Base-by-base conservation (phyloP, 306 rosid species). In the Castanea crenata region DNA sequence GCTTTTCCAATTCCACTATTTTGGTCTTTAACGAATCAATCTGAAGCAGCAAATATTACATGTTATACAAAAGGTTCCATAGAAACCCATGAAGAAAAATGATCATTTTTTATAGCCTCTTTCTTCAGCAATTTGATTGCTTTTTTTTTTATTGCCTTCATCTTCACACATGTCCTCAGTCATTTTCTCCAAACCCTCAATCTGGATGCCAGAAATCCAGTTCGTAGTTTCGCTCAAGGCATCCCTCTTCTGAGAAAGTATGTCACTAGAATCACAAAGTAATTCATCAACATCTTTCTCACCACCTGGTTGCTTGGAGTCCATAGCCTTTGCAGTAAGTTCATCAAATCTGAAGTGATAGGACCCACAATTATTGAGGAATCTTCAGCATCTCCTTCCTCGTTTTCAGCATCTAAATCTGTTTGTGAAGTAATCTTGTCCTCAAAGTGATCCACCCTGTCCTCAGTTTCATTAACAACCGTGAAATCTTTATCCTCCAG, bases 11-110 rank as follows among this genome's bases (percentile, higher is more conserved):
- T 80, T 74, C 88, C 46, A 86, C 86, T 80, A 94, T 80, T 84
- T 90, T 91, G 84, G 83, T 80, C 77, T 79, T 91, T 78, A 93
- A 88, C 35, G 84, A 83, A 78, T 82, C 88, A 84, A 91, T 83
- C 98, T 95, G 84, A 62, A 86, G 79, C 83, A 81, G 64, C 52
- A 55, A 79, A 85, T 16, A 67, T 35, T 67, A 67, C 21, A 67
- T 67, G 52, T 31, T 58, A 71, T 23, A 79, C 52, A 76, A 63
- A 72, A 4, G 12, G 10, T 54, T 6, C 74, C 21, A 63, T 35
- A 64, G 55, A n/a, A n/a, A n/a, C n/a, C n/a, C n/a, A n/a, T n/a
- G n/a, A n/a, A n/a, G n/a, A n/a, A n/a, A n/a, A n/a, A n/a, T n/a
- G n/a, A n/a, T n/a, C n/a, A n/a, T n/a, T n/a, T n/a, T n/a, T n/a